phyloP scores from a whole-genome alignment of 225 moss, liverwort and hornwort genomes.

The Polytrichum formosum region DNA sequence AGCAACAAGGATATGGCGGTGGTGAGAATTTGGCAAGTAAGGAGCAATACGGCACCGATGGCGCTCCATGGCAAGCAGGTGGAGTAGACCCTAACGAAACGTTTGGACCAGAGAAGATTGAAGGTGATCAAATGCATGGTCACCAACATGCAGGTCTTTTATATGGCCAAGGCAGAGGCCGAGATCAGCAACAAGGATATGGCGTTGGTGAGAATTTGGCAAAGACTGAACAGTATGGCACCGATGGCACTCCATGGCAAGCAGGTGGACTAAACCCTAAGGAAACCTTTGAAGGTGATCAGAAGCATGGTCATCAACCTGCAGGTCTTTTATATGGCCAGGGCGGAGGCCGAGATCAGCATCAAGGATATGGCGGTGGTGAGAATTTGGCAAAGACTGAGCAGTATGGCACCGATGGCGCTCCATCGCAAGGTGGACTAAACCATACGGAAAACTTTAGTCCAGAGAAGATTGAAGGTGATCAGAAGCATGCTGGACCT shows the following conservation, averaged over 20 bases:
- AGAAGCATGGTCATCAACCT: background rate
- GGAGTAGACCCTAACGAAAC: background rate
- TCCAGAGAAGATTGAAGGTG: too few relatives aligned
- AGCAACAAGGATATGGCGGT: background rate
- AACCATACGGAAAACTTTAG: too few relatives aligned
- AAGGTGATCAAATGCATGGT: background rate
- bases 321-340: background rate
- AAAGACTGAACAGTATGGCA: background rate
- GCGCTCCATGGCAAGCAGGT: constrained; percentile 1
- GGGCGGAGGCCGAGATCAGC: background rate
- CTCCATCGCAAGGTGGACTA: constrained; percentile 6
- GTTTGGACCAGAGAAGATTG: background rate
- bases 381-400: too few relatives aligned
- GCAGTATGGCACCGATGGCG: background rate
- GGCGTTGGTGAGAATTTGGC: too few relatives aligned
- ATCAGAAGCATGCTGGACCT: too few relatives aligned
- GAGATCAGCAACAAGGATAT: background rate
- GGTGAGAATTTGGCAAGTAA: background rate
- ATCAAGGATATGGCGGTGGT: too few relatives aligned
- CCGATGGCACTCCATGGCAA: background rate
- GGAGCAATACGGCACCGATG: background rate
- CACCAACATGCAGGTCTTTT: background rate
- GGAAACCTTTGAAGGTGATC: too few relatives aligned
- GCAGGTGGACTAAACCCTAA: background rate
- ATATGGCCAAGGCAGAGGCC: background rate